phyloP scores from a whole-genome alignment of 2,329 filamentous ascomycete species.

The Akanthomyces uredinophilus region DNA sequence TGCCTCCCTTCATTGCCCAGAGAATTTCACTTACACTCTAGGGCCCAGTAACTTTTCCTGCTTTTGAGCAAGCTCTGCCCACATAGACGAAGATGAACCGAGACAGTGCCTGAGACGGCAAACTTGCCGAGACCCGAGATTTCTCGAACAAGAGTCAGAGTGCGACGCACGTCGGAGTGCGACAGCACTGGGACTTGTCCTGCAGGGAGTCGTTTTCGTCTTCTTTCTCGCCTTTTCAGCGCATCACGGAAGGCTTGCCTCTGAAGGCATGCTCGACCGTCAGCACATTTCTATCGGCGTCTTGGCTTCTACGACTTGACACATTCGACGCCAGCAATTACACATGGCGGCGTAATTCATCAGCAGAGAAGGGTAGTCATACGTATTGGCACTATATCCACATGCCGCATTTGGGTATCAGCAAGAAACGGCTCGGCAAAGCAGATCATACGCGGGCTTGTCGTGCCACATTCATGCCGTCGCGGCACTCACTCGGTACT shows the following conservation, averaged over 20 bases:
- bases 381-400: constrained; percentile 6
- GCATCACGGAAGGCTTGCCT: not conserved
- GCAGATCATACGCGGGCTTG: constrained; percentile 5
- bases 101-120: not conserved
- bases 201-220: constrained; percentile 9
- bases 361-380: not conserved
- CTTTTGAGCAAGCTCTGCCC: not conserved
- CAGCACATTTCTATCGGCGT: not conserved
- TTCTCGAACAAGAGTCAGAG: not conserved
- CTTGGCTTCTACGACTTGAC: constrained; percentile 2
- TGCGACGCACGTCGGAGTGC: not conserved
- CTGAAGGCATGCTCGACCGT: not conserved
- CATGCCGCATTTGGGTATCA: not conserved
- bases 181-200: not conserved
- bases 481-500: not conserved
- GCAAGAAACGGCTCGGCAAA: not conserved
- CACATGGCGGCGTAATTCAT: not conserved
- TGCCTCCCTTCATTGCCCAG: not conserved
- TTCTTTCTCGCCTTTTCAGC: not conserved
- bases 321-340: constrained; percentile 2
- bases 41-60: not conserved
- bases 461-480: not conserved
- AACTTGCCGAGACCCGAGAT: constrained; percentile 11
- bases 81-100: not conserved
- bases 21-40: not conserved